Base-by-base conservation (phyloP, 2,329 filamentous ascomycete genomes). In the Colletotrichum plurivorum region DNA sequence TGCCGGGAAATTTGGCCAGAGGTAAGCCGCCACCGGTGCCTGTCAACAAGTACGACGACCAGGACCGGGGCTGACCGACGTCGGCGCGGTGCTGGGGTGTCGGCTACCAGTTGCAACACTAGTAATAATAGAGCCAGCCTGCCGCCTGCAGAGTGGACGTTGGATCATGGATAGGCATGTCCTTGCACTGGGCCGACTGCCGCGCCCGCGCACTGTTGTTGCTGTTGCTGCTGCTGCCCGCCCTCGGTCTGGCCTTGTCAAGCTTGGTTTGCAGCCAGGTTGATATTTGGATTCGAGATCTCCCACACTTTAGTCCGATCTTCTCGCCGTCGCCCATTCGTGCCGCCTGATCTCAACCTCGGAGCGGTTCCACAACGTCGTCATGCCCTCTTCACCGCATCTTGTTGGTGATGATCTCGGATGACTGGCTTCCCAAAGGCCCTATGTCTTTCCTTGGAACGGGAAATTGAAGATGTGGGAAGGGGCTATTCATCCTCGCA, bases 381-480 rank as follows among this genome's bases (percentile, higher is more conserved):
- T 60, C 66, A 66, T 60, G 22, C 31, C 55, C 25, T 31, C 22
- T 55, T 66, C 66, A 66, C 66, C 66, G 66, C 62, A 69, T 66
- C 43, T 46, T 69, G 41, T n/a, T 51, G 49, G 16, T 22, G 49
- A 46, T 54, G 48, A 20, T 48, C 16, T 20, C 10, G 18, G 16
- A 41, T 18, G 49, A 12, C 55, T 56, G 20, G 8, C 31, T 36
- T 36, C 31, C 31, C 20, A 10, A 54, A 49, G 48, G 45, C 41
- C 45, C 41, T 36, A 22, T 45, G 48, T 25, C 31, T 15, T 51
- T 60, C 43, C 49, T 69, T 61, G 62, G 51, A 56, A 55, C 4
- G 36, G 62, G 60, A 43, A 31, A 60, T 60, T 66, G 45, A 10
- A 36, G 15, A 8, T 39, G 49, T 60, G 41, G 22, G 53, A 49